A percentile compares a stretch with the other conserved stretches of the same genome.
phyloP scores from a whole-genome alignment of 177 flowering plant species.

The Telopea speciosissima region DNA sequence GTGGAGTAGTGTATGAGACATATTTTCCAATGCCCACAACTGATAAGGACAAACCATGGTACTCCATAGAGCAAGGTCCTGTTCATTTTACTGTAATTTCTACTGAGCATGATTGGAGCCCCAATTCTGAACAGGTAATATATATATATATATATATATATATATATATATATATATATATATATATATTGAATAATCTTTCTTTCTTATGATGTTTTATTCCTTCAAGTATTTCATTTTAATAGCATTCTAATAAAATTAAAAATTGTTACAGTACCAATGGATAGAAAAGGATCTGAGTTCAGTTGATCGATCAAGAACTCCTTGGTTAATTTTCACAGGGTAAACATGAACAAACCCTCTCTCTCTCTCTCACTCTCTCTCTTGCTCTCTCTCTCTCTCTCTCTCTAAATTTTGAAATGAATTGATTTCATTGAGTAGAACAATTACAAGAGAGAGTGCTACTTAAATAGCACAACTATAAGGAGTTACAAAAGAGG shows the following conservation, averaged over 20 bases:
- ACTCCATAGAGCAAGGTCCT: slow-evolving; percentile 73
- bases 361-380: not conserved
- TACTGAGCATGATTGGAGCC: slow-evolving; percentile 70
- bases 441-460: too few species aligned
- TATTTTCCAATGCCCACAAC: slow-evolving; percentile 84
- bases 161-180: too few species aligned
- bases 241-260: not conserved
- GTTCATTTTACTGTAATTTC: slow-evolving; percentile 85
- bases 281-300: slow-evolving; percentile 80
- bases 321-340: slow-evolving; percentile 77
- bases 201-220: not conserved
- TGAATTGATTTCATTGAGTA: too few species aligned
- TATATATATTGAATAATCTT: too few species aligned
- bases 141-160: too few species aligned
- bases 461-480: too few species aligned
- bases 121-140: slow-evolving; percentile 64
- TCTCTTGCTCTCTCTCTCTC: too few species aligned
- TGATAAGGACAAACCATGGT: slow-evolving; percentile 89
- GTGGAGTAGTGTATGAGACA: slow-evolving; percentile 84
- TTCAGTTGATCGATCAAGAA: slow-evolving; percentile 60
- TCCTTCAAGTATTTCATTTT: too few species aligned
- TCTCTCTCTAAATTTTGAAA: too few species aligned
- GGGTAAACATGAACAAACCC: slow-evolving; percentile 46
- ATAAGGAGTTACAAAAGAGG: too few species aligned
- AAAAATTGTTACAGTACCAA: slow-evolving; percentile 33